phyloP scores from a whole-genome alignment of 1,284 basidiomycete genomes.

The Leccinum ponderosum region DNA sequence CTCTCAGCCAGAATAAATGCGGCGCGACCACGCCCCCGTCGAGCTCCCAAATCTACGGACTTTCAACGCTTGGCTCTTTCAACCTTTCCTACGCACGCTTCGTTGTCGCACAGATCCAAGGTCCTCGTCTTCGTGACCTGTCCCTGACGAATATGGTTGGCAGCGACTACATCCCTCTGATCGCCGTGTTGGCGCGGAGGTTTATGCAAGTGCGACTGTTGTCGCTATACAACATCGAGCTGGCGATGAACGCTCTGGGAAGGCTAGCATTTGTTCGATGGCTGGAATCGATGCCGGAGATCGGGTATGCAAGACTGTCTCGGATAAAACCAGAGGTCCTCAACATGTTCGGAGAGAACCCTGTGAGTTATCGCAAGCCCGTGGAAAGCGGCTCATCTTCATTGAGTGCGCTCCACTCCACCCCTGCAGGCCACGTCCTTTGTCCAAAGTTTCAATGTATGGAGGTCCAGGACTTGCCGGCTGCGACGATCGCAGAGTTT shows the following conservation, averaged over 20 bases:
- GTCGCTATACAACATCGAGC: slow-evolving; percentile 46
- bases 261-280: slow-evolving; percentile 41
- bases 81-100: slow-evolving; percentile 45
- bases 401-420: not conserved
- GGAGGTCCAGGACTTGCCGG: slow-evolving; percentile 39
- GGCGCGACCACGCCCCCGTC: slow-evolving; percentile 37
- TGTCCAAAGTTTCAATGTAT: slow-evolving; percentile 44
- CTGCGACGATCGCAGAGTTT: slow-evolving; percentile 25
- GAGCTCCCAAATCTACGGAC: slow-evolving; percentile 47
- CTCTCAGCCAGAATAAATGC: slow-evolving; percentile 38
- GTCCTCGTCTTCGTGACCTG: slow-evolving; percentile 54
- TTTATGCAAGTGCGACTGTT: slow-evolving; percentile 52
- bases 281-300: slow-evolving; percentile 53
- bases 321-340: slow-evolving; percentile 42
- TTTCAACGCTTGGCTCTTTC: slow-evolving; percentile 54
- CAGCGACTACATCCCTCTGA: slow-evolving; percentile 49
- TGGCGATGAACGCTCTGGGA: slow-evolving; percentile 26
- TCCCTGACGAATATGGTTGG: slow-evolving; percentile 51
- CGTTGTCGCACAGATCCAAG: slow-evolving; percentile 45
- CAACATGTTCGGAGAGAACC: slow-evolving; percentile 44
- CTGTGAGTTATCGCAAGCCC: slow-evolving; percentile 23
- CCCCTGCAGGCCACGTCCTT: slow-evolving; percentile 24
- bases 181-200: slow-evolving; percentile 42
- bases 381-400: slow-evolving; percentile 5
- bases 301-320: slow-evolving; percentile 51